Evolutionary conservation across 495 filamentous ascomycete species (phyloP).

Genomic region (Penicillium pancosmium): DNA sequence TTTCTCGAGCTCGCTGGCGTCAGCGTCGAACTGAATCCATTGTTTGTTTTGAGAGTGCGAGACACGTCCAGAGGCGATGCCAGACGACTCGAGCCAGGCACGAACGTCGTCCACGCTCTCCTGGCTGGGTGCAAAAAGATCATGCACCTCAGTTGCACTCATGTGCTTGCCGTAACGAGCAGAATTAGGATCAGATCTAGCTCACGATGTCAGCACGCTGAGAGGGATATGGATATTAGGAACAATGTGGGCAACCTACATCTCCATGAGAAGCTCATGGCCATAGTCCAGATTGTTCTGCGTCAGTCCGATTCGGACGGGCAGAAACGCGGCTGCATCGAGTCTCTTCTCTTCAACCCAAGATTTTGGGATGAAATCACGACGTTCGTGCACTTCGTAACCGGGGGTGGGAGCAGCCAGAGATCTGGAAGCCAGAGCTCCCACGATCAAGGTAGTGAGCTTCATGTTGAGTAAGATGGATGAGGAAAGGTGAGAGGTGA

Average conservation of each 20-base stretch:
- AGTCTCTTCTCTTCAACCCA: conserved; percentile 39
- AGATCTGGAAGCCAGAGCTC: conserved; percentile 25
- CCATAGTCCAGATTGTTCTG: conserved; percentile 56
- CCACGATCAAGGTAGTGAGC: conserved; percentile 33
- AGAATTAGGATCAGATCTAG: conserved; percentile 45
- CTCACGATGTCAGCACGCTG: neutral
- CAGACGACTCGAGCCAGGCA: conserved; percentile 52
- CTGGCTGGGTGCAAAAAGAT: conserved; percentile 52
- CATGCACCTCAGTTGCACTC: conserved; percentile 46
- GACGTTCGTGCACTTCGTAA: conserved; percentile 48
- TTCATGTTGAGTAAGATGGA: conserved; percentile 28
- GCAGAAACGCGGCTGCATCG: conserved; percentile 39
- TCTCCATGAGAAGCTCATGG: conserved; percentile 57
- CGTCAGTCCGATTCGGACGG: conserved; percentile 57
- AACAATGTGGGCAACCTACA: conserved; percentile 33
- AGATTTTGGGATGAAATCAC: conserved; percentile 32
- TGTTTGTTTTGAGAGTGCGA: conserved; percentile 49
- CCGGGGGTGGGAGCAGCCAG: conserved; percentile 34
- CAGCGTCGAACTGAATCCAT: conserved; percentile 59
- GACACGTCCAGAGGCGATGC: conserved; percentile 48
- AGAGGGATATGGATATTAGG: neutral
- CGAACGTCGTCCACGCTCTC: conserved; percentile 45
- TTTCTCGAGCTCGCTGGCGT: conserved; percentile 53
- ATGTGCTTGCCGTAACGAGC: conserved; percentile 56
- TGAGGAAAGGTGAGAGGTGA: neutral